Evolutionary conservation across 495 filamentous ascomycete species (phyloP), one percentile per base, ranked within the genome.

Genomic region (Trichoderma erinaceum): DNA sequence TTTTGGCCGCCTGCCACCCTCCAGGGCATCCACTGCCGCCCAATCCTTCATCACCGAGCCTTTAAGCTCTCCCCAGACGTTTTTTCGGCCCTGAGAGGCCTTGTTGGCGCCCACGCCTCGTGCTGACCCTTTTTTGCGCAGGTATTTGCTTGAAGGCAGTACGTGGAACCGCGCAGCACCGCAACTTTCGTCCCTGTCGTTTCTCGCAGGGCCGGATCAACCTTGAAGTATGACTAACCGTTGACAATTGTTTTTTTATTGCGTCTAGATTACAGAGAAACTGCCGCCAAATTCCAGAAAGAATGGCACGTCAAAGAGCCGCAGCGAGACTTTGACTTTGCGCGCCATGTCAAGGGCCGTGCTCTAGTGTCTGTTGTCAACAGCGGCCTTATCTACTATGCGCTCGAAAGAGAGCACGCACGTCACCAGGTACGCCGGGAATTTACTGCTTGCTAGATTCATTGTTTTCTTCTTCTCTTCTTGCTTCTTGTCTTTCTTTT

Each of bases 111-210:
- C 66, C 58, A n/a, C 66, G 44, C 21, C 21, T n/a, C 38, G 69
- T 66, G 67, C 75, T 77, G 77, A 74, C 81, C 76, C 68, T 70
- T 71, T 68, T 52, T 43, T 56, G 63, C 67, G 61, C 77, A 96
- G 92, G 78, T 96, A 94, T 79, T 87, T 96, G 71, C 86, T 93
- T 79, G 92, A 96, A 85, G 90, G 88, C 81, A 91, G 92, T 96
- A 85, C 72, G 88, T 88, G 66, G 68, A 27, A 61, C 56, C 56
- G 56, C 56, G 23, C 6, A 66, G 18, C 21, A 65, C 63, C 58
- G n/a, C 68, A 67, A 65, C 70, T 29, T 32, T 32, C 15, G 27
- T 25, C 56, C 56, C 25, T 12, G 12, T 32, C 25, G 11, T 29
- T 21, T 52, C 48, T 32, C 56, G 56, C 27, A 61, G 56, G 56